Conservation (phyloP, 345 rosid species). For the Acer campestre region DNA sequence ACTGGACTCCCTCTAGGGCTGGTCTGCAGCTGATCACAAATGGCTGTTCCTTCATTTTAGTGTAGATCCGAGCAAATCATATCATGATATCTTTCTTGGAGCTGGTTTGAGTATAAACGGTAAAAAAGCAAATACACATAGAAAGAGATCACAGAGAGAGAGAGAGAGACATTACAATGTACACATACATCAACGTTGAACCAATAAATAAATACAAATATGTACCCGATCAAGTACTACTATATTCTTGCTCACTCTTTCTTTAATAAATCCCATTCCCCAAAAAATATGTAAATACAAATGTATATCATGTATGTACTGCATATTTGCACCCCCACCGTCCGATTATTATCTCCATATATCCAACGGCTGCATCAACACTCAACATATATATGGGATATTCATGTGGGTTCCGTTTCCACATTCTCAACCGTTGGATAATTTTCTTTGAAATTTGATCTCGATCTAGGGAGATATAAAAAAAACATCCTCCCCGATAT, state of each 20-base stretch:
- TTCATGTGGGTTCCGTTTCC: not conserved
- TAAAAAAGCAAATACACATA: not conserved
- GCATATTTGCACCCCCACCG: not conserved
- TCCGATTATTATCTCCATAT: not conserved
- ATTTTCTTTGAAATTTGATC: too few species aligned
- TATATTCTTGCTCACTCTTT: not conserved
- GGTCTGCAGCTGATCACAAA: not conserved
- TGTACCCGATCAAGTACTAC: not conserved
- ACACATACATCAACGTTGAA: slow-evolving; percentile 10
- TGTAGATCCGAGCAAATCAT: not conserved
- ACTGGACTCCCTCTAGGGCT: too few species aligned
- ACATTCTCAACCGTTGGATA: not conserved
- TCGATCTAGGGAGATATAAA: too few species aligned
- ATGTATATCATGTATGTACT: not conserved
- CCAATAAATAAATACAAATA: not conserved
- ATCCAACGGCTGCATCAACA: not conserved
- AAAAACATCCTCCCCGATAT: too few species aligned
- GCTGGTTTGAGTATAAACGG: slow-evolving; percentile 24
- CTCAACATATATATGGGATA: not conserved
- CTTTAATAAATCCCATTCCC: not conserved
- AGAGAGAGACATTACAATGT: too few species aligned
- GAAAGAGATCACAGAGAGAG: not conserved
- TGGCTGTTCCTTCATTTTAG: not conserved
- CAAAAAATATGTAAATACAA: not conserved
- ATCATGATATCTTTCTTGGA: not conserved